Conservation (phyloP, 2,329 filamentous ascomycete genomes). For the Trichoderma endophyticum region DNA sequence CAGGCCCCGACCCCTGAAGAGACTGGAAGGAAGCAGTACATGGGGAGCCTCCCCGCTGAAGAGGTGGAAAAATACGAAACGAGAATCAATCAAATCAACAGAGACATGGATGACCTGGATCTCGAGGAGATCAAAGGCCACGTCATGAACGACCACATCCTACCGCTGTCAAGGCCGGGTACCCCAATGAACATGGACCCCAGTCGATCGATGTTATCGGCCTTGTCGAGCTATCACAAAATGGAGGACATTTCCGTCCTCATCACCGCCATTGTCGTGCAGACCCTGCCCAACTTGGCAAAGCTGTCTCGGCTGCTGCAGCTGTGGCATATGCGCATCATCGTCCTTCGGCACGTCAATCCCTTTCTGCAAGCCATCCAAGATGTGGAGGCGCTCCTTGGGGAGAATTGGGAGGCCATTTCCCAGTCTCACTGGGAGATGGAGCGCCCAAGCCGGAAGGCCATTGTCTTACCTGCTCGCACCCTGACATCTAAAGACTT, state of each 20-base stretch:
- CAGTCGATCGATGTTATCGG: constrained; percentile 33
- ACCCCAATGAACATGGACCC: constrained; percentile 35
- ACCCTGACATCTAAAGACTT: constrained; percentile 46
- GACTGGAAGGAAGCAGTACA: constrained; percentile 44
- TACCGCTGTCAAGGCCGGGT: constrained; percentile 45
- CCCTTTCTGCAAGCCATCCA: constrained; percentile 62
- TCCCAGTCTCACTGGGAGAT: constrained; percentile 26
- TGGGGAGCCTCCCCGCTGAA: constrained; percentile 66
- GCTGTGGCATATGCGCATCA: constrained; percentile 73
- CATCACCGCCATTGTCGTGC: constrained; percentile 87
- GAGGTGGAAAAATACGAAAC: constrained; percentile 67
- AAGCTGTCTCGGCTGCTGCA: constrained; percentile 69
- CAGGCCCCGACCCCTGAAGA: constrained; percentile 24
- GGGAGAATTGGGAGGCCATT: constrained; percentile 64
- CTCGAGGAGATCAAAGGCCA: constrained; percentile 87
- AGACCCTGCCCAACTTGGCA: constrained; percentile 77
- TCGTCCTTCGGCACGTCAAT: constrained; percentile 71
- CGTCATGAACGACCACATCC: constrained; percentile 76
- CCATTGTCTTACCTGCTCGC: constrained; percentile 23
- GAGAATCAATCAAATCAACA: constrained; percentile 70
- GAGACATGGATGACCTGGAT: constrained; percentile 65
- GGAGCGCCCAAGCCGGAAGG: not conserved
- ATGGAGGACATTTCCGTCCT: constrained; percentile 90
- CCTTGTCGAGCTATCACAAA: constrained; percentile 57
- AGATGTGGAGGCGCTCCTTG: constrained; percentile 63